These are phyloP conservation scores for Microcos paniculata DNA, from an alignment of 345 rosid species.

Conservation along the genomic window DNA sequence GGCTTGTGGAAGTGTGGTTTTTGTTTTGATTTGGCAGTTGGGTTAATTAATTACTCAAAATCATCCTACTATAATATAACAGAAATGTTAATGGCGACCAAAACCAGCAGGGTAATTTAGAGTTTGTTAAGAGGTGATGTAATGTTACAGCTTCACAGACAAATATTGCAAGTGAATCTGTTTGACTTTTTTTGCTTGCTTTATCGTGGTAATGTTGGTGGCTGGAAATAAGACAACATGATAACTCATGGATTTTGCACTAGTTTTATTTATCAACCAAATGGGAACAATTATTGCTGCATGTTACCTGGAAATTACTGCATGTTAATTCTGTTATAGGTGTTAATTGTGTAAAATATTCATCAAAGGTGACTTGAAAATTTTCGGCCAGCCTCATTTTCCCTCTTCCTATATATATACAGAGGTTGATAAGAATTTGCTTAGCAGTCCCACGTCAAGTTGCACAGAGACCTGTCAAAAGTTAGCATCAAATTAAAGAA, in stretches of 20 bases:
- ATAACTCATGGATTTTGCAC: slow-evolving; percentile 14
- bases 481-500: too few species aligned
- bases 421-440: too few species aligned
- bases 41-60: background rate
- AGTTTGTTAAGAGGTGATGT: background rate
- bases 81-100: background rate
- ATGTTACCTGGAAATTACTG: slow-evolving; percentile 8
- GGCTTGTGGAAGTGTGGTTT: background rate
- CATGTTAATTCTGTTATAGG: background rate
- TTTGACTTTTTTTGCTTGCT: background rate
- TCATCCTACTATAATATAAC: background rate
- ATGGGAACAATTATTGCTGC: slow-evolving; percentile 19
- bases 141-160: background rate
- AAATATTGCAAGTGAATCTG: background rate
- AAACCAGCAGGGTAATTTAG: background rate
- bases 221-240: slow-evolving; percentile 22
- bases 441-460: too few species aligned
- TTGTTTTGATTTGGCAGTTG: slow-evolving; percentile 3
- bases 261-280: background rate
- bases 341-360: background rate
- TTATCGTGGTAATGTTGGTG: slow-evolving; percentile 23
- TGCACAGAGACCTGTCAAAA: background rate
- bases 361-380: background rate
- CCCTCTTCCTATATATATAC: too few species aligned
- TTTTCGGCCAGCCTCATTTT: background rate